Conservation (phyloP, 2,329 filamentous ascomycete genomes). For the Plectosphaerella cucumerina region DNA sequence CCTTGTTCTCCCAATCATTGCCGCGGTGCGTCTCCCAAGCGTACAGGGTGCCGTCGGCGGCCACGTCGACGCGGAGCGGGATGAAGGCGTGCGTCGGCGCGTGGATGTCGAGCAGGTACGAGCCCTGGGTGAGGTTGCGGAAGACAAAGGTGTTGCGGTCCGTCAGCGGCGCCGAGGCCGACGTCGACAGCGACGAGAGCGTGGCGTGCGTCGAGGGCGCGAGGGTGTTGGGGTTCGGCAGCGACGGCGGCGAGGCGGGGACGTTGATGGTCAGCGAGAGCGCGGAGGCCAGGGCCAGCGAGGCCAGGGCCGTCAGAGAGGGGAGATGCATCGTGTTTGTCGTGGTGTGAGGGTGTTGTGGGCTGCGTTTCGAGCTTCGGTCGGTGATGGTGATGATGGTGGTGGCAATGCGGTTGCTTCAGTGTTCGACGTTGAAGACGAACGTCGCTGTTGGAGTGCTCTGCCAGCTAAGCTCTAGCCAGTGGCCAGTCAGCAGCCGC, state of each 20-base stretch:
- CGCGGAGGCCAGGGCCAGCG: conserved; percentile 26
- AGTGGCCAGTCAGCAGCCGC: no score
- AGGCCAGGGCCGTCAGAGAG: conserved; percentile 27
- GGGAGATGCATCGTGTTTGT: conserved; percentile 28
- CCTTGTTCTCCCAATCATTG: conserved; percentile 86
- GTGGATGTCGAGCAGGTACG: conserved; percentile 80
- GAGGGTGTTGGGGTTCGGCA: conserved; percentile 48
- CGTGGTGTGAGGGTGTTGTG: conserved; percentile 7
- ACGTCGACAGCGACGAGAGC: conserved; percentile 36
- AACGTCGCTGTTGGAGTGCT: no score
- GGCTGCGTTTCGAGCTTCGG: conserved; percentile 10
- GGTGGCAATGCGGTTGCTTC: not conserved
- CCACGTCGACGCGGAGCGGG: conserved; percentile 75
- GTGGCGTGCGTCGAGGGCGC: conserved; percentile 65
- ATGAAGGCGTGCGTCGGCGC: conserved; percentile 71
- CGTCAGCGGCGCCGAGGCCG: conserved; percentile 57
- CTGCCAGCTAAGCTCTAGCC: no score
- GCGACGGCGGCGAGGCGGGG: conserved; percentile 25
- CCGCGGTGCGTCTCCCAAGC: conserved; percentile 85
- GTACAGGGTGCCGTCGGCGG: conserved; percentile 40
- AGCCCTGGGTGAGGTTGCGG: conserved; percentile 63
- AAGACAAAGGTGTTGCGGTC: conserved; percentile 71
- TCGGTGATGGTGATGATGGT: conserved; percentile 3
- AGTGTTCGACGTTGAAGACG: no score
- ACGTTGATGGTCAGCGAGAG: conserved; percentile 38